Evolutionary conservation across 495 filamentous ascomycete species (phyloP).

Genomic region (Penicillium taxi): DNA sequence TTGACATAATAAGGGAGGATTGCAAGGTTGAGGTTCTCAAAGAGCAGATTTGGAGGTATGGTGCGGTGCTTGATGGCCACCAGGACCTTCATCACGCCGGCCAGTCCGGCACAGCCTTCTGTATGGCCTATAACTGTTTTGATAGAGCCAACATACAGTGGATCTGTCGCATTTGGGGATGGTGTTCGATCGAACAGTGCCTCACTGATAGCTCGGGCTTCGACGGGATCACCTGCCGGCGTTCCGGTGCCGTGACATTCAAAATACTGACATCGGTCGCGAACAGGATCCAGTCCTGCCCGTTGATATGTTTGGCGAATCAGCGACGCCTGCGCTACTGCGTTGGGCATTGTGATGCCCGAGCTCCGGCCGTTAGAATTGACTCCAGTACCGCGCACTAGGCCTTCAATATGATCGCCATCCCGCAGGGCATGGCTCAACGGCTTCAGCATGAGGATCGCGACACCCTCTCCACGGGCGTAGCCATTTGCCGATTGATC

Average conservation of each 20-base stretch:
- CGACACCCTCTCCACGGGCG: constrained; percentile 39
- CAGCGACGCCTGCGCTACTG: constrained; percentile 22
- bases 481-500: constrained; percentile 40
- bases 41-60: constrained; percentile 48
- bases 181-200: background rate
- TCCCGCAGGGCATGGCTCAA: constrained; percentile 26
- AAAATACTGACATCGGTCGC: constrained; percentile 30
- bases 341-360: constrained; percentile 33
- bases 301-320: constrained; percentile 26
- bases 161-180: constrained; percentile 1
- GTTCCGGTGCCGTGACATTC: constrained; percentile 28
- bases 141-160: constrained; percentile 37
- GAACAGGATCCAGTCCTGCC: constrained; percentile 28
- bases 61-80: constrained; percentile 36
- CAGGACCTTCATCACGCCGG: constrained; percentile 48
- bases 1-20: constrained; percentile 32
- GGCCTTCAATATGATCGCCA: constrained; percentile 29
- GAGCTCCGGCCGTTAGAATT: constrained; percentile 33
- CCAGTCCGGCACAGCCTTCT: constrained; percentile 48
- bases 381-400: constrained; percentile 29
- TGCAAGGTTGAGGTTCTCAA: constrained; percentile 38
- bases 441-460: constrained; percentile 31
- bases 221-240: constrained; percentile 50
- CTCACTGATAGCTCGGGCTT: constrained; percentile 23
- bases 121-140: constrained; percentile 46